A percentile compares a stretch with the other conserved stretches of the same genome.
phyloP scores from a whole-genome alignment of 2,329 filamentous ascomycete genomes.

The Colletotrichum nymphaeae region DNA sequence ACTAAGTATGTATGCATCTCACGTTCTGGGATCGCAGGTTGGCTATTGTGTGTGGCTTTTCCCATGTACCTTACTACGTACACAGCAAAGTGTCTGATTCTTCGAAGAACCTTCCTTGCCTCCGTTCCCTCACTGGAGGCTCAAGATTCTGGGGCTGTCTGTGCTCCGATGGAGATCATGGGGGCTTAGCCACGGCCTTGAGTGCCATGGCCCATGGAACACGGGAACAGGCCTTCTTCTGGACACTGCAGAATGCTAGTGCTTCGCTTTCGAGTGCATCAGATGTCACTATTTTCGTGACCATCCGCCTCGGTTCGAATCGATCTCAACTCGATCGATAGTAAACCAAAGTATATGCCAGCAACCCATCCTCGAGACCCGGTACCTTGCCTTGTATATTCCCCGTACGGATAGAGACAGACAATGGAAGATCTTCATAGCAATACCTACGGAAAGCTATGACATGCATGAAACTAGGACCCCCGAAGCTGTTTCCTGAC shows the following conservation, averaged over 20 bases:
- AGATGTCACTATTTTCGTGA: background rate
- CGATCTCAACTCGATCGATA: too few species aligned
- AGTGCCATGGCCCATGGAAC: background rate
- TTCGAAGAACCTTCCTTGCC: background rate
- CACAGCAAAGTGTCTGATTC: background rate
- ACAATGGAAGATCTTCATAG: background rate
- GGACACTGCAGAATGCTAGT: conserved; percentile 6
- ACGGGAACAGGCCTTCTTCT: conserved; percentile 15
- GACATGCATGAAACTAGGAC: conserved; percentile 1
- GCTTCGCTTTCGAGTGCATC: background rate
- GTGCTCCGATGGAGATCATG: conserved; percentile 1
- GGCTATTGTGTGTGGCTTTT: conserved; percentile 3
- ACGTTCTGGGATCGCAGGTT: conserved; percentile 4
- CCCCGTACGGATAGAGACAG: too few species aligned
- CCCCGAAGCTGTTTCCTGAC: background rate
- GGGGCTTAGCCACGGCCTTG: background rate
- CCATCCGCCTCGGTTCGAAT: background rate
- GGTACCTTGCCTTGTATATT: too few species aligned
- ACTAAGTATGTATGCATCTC: too few species aligned
- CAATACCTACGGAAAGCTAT: background rate
- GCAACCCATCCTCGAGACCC: too few species aligned
- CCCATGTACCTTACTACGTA: background rate
- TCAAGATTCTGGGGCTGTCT: conserved; percentile 1
- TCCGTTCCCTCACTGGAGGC: background rate
- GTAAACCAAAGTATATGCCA: too few species aligned